Conservation (phyloP, 2,329 filamentous ascomycete genomes). For the Cytospora leucostoma region DNA sequence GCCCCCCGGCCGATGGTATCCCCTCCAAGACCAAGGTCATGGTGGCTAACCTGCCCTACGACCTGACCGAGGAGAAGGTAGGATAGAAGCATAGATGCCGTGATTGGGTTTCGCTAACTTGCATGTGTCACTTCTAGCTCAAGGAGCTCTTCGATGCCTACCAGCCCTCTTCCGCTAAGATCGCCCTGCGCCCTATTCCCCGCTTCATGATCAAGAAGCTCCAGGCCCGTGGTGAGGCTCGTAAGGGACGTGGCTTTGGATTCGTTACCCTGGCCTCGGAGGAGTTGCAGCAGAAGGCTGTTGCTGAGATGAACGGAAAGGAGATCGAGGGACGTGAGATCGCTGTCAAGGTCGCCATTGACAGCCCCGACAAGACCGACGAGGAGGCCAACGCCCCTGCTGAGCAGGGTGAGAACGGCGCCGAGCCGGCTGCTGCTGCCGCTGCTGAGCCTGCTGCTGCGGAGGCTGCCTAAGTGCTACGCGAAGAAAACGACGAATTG, state of each 20-base stretch:
- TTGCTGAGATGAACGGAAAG: slow-evolving; percentile 98
- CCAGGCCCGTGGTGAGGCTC: slow-evolving; percentile 93
- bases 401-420: slow-evolving; percentile 44
- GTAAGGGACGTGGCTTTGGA: slow-evolving; percentile 98
- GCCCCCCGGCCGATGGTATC: slow-evolving; percentile 94
- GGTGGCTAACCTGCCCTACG: slow-evolving; percentile 98
- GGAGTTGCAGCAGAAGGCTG: slow-evolving; percentile 96
- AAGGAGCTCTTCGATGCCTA: slow-evolving; percentile 96
- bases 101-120: slow-evolving; percentile 10
- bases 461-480: slow-evolving; percentile 33
- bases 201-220: slow-evolving; percentile 99
- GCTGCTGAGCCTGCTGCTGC: slow-evolving; percentile 24
- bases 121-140: slow-evolving; percentile 60
- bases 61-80: slow-evolving; percentile 97
- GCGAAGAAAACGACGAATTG: slow-evolving; percentile 5
- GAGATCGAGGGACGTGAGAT: slow-evolving; percentile 98
- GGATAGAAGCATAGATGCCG: slow-evolving; percentile 32
- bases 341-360: slow-evolving; percentile 99
- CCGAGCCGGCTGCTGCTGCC: slow-evolving; percentile 38
- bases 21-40: slow-evolving; percentile 99
- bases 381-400: slow-evolving; percentile 72
- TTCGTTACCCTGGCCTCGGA: slow-evolving; percentile 96
- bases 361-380: slow-evolving; percentile 94
- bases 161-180: slow-evolving; percentile 93
- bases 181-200: slow-evolving; percentile 95